These are phyloP conservation scores for Musa beccarii DNA, from an alignment of 176 grass and related monocot species.

Conservation along the genomic window DNA sequence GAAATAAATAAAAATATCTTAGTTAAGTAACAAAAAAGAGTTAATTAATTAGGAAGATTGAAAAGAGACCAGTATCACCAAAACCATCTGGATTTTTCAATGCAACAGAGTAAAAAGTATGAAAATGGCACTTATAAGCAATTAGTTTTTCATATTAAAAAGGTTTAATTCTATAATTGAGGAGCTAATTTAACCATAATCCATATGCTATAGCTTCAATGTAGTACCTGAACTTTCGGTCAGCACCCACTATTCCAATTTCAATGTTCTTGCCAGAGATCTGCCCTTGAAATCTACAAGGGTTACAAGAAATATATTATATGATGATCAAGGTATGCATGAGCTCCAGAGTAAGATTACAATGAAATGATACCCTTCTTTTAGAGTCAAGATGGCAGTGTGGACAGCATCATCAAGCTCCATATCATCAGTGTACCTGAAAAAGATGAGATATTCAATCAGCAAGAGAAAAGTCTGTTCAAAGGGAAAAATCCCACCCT, in stretches of 20 bases:
- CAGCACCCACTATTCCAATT: constrained; percentile 80
- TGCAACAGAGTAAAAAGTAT: too few relatives aligned
- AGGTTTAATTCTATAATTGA: neutral
- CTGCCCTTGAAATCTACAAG: constrained; percentile 79
- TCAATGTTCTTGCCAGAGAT: constrained; percentile 96
- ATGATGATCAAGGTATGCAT: neutral
- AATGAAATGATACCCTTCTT: constrained; percentile 77
- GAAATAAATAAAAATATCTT: too few relatives aligned
- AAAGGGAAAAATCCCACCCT: neutral
- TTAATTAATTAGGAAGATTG: neutral
- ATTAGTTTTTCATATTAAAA: neutral
- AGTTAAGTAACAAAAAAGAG: too few relatives aligned
- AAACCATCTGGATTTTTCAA: neutral
- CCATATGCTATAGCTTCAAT: neutral
- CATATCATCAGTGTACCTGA: constrained; percentile 93
- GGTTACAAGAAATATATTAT: neutral
- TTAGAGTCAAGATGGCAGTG: constrained; percentile 90
- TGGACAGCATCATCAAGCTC: constrained; percentile 99
- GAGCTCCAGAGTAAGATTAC: neutral
- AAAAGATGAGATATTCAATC: constrained; percentile 8
- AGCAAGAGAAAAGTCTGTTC: neutral
- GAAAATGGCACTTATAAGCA: neutral
- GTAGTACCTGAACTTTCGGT: constrained; percentile 79
- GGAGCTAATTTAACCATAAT: neutral
- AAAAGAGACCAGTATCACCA: neutral